Percentiles rank a stretch among this genome's conserved stretches.
These are phyloP conservation scores for Saccharomycopsis javanensis DNA, from an alignment of 805 yeast genomes.

Conservation along the genomic window DNA sequence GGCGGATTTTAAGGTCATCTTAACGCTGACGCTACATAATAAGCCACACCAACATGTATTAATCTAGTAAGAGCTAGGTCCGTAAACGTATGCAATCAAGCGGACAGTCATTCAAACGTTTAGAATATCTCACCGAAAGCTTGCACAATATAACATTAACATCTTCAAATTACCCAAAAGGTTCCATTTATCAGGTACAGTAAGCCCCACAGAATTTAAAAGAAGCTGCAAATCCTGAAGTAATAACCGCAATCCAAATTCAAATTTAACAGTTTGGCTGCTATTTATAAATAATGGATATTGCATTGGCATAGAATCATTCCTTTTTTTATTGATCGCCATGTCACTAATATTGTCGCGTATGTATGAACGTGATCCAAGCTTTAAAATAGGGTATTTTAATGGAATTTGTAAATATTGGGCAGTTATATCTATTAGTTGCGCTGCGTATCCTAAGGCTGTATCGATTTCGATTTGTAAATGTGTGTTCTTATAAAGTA, in stretches of 20 bases:
- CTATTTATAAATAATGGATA: slow-evolving; percentile 36
- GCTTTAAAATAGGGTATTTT: slow-evolving; percentile 39
- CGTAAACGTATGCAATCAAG: no score
- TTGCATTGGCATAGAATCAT: slow-evolving; percentile 32
- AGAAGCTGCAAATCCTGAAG: slow-evolving; percentile 40
- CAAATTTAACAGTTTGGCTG: slow-evolving; percentile 33
- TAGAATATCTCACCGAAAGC: neutral
- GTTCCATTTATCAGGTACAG: slow-evolving; percentile 27
- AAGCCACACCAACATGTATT: no score
- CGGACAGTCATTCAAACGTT: neutral
- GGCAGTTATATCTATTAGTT: slow-evolving; percentile 33
- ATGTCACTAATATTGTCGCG: slow-evolving; percentile 38
- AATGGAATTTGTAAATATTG: slow-evolving; percentile 35
- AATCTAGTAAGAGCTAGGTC: no score
- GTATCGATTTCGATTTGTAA: slow-evolving; percentile 35
- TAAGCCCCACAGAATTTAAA: slow-evolving; percentile 25
- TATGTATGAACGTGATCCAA: slow-evolving; percentile 40
- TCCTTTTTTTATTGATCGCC: slow-evolving; percentile 23
- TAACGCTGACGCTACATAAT: no score
- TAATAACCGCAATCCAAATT: slow-evolving; percentile 39
- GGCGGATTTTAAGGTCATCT: no score
- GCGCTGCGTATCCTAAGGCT: slow-evolving; percentile 39
- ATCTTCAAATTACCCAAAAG: slow-evolving; percentile 30
- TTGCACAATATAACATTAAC: slow-evolving; percentile 13
- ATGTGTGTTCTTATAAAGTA: slow-evolving; percentile 5